Evolutionary conservation across 2,329 filamentous ascomycete species (phyloP).

Genomic region (Daldinia sp.): DNA sequence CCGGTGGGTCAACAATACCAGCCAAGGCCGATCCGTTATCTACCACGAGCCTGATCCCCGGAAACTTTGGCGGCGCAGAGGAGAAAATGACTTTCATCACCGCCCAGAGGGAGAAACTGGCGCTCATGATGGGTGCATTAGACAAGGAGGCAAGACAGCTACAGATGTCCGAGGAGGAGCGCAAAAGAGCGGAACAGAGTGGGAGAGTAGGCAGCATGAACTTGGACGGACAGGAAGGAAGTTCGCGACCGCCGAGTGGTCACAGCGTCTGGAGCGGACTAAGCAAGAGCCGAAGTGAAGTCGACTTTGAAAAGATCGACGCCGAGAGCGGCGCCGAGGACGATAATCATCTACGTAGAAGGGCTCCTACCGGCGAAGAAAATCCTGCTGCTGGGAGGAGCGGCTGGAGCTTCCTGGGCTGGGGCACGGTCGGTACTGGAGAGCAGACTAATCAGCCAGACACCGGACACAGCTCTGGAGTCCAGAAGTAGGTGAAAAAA

Average conservation of each 20-base stretch:
- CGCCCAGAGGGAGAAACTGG: constrained; percentile 82
- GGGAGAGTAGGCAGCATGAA: constrained; percentile 47
- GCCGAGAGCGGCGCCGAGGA: constrained; percentile 74
- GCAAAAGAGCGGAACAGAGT: constrained; percentile 40
- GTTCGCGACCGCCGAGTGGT: constrained; percentile 60
- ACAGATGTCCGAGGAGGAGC: constrained; percentile 54
- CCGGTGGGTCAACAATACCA: constrained; percentile 55
- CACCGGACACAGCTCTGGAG: constrained; percentile 45
- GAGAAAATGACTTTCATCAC: constrained; percentile 81
- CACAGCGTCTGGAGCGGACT: constrained; percentile 67
- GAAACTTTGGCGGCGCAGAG: constrained; percentile 70
- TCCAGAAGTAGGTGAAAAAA: constrained; percentile 40
- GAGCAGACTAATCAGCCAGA: constrained; percentile 17
- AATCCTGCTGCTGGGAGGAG: constrained; percentile 43
- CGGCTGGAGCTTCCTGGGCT: constrained; percentile 49
- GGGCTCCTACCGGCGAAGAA: constrained; percentile 38
- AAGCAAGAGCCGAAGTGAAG: constrained; percentile 85
- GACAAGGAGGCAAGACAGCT: constrained; percentile 81
- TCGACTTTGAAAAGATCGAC: constrained; percentile 90
- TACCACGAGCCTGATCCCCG: constrained; percentile 76
- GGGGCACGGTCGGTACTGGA: constrained; percentile 43
- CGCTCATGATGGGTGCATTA: constrained; percentile 79
- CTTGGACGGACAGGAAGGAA: constrained; percentile 50
- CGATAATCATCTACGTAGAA: constrained; percentile 49
- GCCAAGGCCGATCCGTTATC: constrained; percentile 53